Evolutionary conservation across 495 filamentous ascomycete species (phyloP), one percentile per base, ranked within the genome.

Genomic region (Talaromyces wortmannii): DNA sequence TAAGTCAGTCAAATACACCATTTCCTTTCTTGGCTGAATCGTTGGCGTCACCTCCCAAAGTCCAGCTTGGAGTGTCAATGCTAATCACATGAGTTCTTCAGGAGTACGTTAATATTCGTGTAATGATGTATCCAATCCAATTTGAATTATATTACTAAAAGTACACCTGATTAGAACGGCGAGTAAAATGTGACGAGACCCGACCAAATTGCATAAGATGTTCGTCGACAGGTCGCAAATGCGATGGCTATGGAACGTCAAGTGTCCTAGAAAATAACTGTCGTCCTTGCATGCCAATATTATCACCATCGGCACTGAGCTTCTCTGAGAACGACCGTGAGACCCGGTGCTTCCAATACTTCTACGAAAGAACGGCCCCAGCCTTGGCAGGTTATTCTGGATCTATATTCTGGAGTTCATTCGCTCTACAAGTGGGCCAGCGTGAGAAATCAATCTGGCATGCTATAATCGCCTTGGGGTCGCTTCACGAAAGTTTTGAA

Each of bases 371-470:
- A 31, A 86, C 81, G 0, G 78, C 81, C 1, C 75, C 64, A 45
- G 81, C 84, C 56, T 63, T 87, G 32, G 79, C 81, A 5, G 83
- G 83, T 3, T 85, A 82, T 64, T 87, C 83, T 55, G 76, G 79
- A 52, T 83, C 78, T 13, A 75, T 74, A 6, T 83, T 87, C 55
- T 87, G 82, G 83, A 75, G 13, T 65, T 69, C 43, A 70, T 33
- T 70, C 0, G 59, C 85, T 12, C 61, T 84, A 45, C 80, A 83
- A 61, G 79, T 79, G 55, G 80, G 77, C 33, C 78, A 84, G 55
- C 73, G 76, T 7, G 80, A 85, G 60, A 68, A 81, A n/a, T 72
- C 80, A 0, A 80, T 87, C 52, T 75, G 80, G 45, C 82, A 87
- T 65, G 80, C 83, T 10, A 76, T 84, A 4, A 74, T 87, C n/a